Conservation (phyloP, 2,329 filamentous ascomycete species). For the Penicillium palitans region DNA sequence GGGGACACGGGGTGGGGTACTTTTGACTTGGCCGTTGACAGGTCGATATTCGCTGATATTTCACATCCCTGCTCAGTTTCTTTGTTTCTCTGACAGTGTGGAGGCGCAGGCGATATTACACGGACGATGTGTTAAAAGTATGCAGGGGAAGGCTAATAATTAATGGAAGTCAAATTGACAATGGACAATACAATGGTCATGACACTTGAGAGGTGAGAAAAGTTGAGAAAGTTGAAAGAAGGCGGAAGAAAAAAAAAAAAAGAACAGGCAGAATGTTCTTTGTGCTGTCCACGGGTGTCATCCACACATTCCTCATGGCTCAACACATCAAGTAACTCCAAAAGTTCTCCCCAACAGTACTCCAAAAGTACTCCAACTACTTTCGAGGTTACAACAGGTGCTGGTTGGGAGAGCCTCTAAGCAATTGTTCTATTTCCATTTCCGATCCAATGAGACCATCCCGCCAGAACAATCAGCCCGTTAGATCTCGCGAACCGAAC, state of each 20-base stretch:
- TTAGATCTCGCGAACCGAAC: slow-evolving; percentile 3
- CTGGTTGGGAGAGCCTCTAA: no score
- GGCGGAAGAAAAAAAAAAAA: not conserved
- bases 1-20: slow-evolving; percentile 1
- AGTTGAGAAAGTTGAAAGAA: not conserved
- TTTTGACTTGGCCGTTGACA: slow-evolving; percentile 20
- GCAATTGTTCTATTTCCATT: not conserved
- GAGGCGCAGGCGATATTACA: slow-evolving; percentile 1
- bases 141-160: not conserved
- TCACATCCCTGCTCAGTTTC: not conserved
- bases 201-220: not conserved
- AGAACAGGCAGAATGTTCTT: not conserved
- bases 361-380: no score
- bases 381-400: no score
- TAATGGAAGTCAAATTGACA: not conserved
- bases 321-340: not conserved
- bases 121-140: not conserved
- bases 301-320: not conserved
- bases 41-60: slow-evolving; percentile 12
- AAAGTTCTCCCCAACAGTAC: no score
- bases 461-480: slow-evolving; percentile 13
- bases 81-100: slow-evolving; percentile 16
- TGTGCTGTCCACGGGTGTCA: no score
- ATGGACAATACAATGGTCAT: not conserved
- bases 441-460: slow-evolving; percentile 4